Evolutionary conservation across 1,284 basidiomycete genomes (phyloP), one percentile per base, ranked within the genome.

Genomic region (Peniophora sp.): DNA sequence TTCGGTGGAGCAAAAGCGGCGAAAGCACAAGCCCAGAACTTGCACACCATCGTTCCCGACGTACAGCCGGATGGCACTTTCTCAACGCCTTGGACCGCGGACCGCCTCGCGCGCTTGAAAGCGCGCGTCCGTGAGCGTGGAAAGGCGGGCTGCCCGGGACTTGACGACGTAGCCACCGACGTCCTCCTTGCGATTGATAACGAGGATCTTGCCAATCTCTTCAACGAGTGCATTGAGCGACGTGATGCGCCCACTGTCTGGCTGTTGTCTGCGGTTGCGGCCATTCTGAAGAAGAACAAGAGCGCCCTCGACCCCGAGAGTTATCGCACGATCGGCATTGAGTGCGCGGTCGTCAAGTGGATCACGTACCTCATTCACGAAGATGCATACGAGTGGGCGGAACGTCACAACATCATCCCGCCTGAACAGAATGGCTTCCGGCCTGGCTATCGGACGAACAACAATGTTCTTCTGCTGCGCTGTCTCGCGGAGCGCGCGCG

Each of bases 261-360:
- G 63, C 54, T 64, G 1, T 49, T 49, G 1, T 58, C 65, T 0
- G 48, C 59, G 16, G 44, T 68, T 1, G 55, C 58, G 20, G 63
- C 57, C 0, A 56, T 66, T 1, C 56, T 55, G 23, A 66, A 66
- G 53, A 53, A 50, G 23, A 54, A 54, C 3, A 58, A 57, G 49
- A 48, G 56, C 16, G 49, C 34, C 8, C 24, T 36, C 8, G 53
- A 61, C 12, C 56, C 64, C 3, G 53, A 57, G 2, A 59, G 52
- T 49, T 69, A 66, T 48, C 51, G 63, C 1, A 50, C 59, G 1
- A 62, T 68, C 16, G 67, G 59, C 2, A 60, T 69, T 0, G 67
- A 69, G 47, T 58, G 59, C 50, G 66, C 65, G 52, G 34, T 65
- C 6, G 55, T 67, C 10, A 68, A 69, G 51, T 45, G 62, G 5